These are phyloP conservation scores for Fusarium protoensiforme DNA, from an alignment of 2,329 filamentous ascomycete genomes.

Conservation along the genomic window DNA sequence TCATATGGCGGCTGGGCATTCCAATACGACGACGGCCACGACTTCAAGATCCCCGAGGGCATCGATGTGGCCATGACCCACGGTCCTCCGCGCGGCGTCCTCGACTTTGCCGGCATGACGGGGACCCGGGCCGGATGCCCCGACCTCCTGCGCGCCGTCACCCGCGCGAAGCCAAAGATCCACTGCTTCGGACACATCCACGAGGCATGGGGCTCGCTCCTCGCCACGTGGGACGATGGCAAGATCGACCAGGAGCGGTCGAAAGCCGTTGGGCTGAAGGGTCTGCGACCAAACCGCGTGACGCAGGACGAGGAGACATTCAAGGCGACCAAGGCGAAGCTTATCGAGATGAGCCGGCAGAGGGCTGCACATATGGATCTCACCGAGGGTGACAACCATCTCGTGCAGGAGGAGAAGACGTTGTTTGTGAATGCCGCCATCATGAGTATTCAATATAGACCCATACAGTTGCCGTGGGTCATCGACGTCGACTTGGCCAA, in stretches of 20 bases:
- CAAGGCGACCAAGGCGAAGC: conserved; percentile 20
- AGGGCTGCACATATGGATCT: conserved; percentile 53
- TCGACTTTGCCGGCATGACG: conserved; percentile 52
- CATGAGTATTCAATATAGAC: conserved; percentile 54
- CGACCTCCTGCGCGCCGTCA: conserved; percentile 58
- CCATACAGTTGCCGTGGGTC: conserved; percentile 63
- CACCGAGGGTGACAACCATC: conserved; percentile 43
- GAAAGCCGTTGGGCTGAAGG: conserved; percentile 47
- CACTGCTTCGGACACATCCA: conserved; percentile 72
- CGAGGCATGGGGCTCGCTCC: conserved; percentile 66
- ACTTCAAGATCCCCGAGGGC: conserved; percentile 48
- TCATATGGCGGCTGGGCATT: conserved; percentile 60
- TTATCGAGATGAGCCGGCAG: conserved; percentile 38
- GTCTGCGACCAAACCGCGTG: conserved; percentile 32
- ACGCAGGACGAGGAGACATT: conserved; percentile 27
- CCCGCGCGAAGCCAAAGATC: conserved; percentile 55
- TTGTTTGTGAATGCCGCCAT: conserved; percentile 71
- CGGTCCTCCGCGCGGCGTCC: conserved; percentile 62
- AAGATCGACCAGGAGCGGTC: conserved; percentile 57
- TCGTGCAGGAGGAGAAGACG: conserved; percentile 58
- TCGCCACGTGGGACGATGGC: conserved; percentile 60
- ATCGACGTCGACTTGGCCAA: conserved; percentile 59
- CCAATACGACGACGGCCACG: conserved; percentile 58
- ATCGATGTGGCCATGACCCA: conserved; percentile 65
- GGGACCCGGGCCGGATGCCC: conserved; percentile 54